phyloP scores from a whole-genome alignment of 176 grass and related monocot species.

The Oryza australiensis region DNA sequence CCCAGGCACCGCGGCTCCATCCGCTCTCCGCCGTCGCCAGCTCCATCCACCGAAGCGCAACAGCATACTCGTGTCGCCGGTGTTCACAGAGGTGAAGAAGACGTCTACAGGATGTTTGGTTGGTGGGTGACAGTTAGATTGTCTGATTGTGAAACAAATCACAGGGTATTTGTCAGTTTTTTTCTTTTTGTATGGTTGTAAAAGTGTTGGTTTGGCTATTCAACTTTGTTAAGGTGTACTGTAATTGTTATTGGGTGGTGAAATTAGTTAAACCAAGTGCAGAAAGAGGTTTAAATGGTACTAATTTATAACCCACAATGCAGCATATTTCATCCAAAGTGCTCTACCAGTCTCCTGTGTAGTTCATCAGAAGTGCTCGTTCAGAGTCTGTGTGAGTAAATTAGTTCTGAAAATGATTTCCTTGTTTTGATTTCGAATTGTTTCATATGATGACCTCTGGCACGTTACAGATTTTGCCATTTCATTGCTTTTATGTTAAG shows the following conservation, averaged over 20 bases:
- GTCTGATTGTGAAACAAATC: slow-evolving; percentile 20
- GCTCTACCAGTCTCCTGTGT: neutral
- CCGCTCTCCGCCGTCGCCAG: too few species aligned
- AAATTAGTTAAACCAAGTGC: neutral
- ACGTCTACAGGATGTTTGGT: slow-evolving; percentile 29
- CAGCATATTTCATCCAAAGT: slow-evolving; percentile 23
- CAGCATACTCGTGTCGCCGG: too few species aligned
- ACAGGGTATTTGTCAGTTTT: slow-evolving; percentile 6
- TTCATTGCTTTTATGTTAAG: slow-evolving; percentile 11
- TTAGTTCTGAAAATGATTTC: neutral
- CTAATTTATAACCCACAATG: neutral
- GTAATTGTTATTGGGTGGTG: slow-evolving; percentile 1
- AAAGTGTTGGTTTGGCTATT: slow-evolving; percentile 19
- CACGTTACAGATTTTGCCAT: slow-evolving; percentile 6
- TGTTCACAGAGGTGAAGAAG: too few species aligned
- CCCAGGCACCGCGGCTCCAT: too few species aligned
- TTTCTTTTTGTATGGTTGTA: slow-evolving; percentile 1
- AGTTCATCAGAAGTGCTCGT: slow-evolving; percentile 23
- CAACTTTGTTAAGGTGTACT: slow-evolving; percentile 7
- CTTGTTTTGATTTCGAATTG: neutral
- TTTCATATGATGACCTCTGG: neutral
- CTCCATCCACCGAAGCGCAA: too few species aligned
- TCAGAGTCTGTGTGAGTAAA: neutral
- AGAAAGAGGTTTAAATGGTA: neutral
- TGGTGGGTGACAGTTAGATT: slow-evolving; percentile 26